Conservation (phyloP, 495 filamentous ascomycete genomes). For the Penicillium crystallinum region DNA sequence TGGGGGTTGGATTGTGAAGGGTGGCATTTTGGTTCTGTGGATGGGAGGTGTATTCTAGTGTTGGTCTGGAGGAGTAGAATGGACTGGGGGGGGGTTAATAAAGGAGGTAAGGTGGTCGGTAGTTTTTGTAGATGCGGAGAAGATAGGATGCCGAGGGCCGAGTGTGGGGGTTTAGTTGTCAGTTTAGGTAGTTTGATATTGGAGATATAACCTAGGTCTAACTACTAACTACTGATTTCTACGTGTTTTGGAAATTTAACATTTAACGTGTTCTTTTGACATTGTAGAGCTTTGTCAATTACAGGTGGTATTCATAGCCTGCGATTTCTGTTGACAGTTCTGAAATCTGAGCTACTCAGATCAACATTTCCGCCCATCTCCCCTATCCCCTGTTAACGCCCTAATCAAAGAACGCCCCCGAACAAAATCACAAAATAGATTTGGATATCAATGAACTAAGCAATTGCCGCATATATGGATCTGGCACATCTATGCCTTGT, state of each 20-base stretch:
- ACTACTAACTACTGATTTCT: too few species aligned
- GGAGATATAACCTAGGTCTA: too few species aligned
- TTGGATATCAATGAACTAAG: conserved; percentile 17
- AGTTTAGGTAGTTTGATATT: background rate
- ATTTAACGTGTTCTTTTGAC: background rate
- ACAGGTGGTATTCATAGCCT: background rate
- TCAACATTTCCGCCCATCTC: conserved; percentile 7
- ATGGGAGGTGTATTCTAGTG: background rate
- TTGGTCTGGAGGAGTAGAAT: too few species aligned
- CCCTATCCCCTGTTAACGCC: conserved; percentile 14
- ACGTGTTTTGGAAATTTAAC: background rate
- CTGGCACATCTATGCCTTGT: conserved; percentile 49
- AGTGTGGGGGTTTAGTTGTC: background rate
- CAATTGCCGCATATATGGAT: background rate
- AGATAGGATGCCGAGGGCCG: conserved; percentile 30
- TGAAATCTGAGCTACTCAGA: background rate
- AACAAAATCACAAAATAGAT: conserved; percentile 9
- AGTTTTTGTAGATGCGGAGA: conserved; percentile 21
- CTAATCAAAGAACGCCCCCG: conserved; percentile 8
- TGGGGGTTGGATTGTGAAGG: conserved; percentile 35
- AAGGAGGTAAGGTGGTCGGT: background rate
- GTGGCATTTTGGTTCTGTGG: conserved; percentile 9
- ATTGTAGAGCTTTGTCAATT: background rate
- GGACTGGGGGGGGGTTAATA: background rate
- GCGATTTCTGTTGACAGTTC: background rate